These are phyloP conservation scores for Didymella glomerata DNA, from an alignment of 2,329 filamentous ascomycete species.

Conservation along the genomic window DNA sequence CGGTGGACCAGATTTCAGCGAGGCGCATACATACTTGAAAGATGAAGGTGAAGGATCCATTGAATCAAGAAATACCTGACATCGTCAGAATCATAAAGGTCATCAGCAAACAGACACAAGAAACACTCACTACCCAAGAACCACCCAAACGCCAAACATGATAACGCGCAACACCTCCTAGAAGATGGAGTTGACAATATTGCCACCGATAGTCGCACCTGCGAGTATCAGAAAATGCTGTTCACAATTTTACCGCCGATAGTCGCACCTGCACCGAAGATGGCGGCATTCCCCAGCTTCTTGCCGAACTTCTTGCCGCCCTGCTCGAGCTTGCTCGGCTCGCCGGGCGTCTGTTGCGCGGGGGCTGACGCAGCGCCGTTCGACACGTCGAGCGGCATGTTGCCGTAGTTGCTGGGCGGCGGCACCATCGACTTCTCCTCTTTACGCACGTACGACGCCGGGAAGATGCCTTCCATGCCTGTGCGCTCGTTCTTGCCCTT, in stretches of 20 bases:
- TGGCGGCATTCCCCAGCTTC: constrained; percentile 85
- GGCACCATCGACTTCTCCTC: constrained; percentile 67
- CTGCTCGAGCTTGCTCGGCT: constrained; percentile 71
- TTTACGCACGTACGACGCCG: constrained; percentile 82
- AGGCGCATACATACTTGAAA: background rate
- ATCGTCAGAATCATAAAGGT: constrained; percentile 13
- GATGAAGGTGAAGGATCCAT: background rate
- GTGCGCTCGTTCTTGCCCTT: constrained; percentile 86
- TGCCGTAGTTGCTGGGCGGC: constrained; percentile 68
- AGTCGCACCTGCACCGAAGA: constrained; percentile 92
- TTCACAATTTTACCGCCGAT: constrained; percentile 85
- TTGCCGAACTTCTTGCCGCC: constrained; percentile 95
- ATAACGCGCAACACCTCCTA: constrained; percentile 10
- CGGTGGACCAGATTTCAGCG: background rate
- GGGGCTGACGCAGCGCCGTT: constrained; percentile 57
- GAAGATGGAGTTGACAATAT: constrained; percentile 68
- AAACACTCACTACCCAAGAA: constrained; percentile 15
- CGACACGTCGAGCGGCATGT: constrained; percentile 79
- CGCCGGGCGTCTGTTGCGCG: constrained; percentile 48
- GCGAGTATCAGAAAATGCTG: constrained; percentile 61
- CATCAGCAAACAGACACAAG: background rate
- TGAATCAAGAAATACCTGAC: constrained; percentile 17
- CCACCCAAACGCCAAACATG: constrained; percentile 18
- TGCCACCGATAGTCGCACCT: constrained; percentile 87
- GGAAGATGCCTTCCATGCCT: constrained; percentile 89